Conservation (phyloP, 306 rosid genomes). For the Vachellia pachyceras region DNA sequence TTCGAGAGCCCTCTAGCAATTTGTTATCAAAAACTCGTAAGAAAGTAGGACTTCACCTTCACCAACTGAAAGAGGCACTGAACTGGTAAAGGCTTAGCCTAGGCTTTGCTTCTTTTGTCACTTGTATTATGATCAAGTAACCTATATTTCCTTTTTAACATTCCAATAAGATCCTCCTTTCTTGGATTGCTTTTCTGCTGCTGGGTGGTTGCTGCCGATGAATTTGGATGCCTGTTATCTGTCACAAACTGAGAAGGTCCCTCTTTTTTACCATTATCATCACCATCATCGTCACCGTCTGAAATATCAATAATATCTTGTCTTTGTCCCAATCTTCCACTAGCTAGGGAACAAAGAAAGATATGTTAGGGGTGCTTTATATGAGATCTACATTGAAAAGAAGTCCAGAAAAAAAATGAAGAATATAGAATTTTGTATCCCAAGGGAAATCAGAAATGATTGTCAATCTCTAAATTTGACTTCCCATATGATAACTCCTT, state of each 20-base stretch:
- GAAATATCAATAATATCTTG: too few species aligned
- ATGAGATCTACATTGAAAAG: constrained; percentile 1
- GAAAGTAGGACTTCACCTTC: not conserved
- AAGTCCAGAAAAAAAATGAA: constrained; percentile 9
- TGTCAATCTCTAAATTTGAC: not conserved
- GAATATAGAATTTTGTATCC: constrained; percentile 11
- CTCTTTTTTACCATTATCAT: constrained; percentile 27
- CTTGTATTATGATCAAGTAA: not conserved
- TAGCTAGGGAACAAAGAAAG: constrained; percentile 5
- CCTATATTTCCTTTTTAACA: constrained; percentile 22
- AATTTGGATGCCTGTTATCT: constrained; percentile 10
- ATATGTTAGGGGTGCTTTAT: constrained; percentile 20
- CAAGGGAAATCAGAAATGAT: not conserved
- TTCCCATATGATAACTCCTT: not conserved
- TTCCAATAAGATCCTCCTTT: not conserved
- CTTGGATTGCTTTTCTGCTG: not conserved
- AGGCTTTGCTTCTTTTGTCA: constrained; percentile 28
- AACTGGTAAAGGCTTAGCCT: not conserved
- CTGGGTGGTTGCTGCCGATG: constrained; percentile 15
- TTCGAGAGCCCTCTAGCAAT: too few species aligned
- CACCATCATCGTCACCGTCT: constrained; percentile 25
- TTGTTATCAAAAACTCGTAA: not conserved
- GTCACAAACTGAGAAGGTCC: constrained; percentile 6
- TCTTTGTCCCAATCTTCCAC: not conserved
- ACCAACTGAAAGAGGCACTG: not conserved